Evolutionary conservation across 2,329 filamentous ascomycete species (phyloP), one percentile per base, ranked within the genome.

Genomic region (Aspergillus carbonarius): DNA sequence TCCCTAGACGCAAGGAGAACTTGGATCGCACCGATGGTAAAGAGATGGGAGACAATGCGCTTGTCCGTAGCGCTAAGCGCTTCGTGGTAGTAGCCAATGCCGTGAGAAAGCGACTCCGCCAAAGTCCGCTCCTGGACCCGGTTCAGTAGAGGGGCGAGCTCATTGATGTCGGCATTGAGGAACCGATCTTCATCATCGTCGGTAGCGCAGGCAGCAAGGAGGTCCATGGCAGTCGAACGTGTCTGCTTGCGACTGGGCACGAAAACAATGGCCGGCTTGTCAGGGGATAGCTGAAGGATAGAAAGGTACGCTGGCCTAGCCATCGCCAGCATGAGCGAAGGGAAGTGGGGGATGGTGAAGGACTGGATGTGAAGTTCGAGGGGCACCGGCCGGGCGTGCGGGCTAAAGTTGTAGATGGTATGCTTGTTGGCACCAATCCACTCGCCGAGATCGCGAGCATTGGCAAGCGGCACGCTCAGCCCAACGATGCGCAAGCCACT

Each of bases 341-440:
- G 96, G 79, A 96, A 97, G 72, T 99, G 96, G 48, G 96, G 92
- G 60, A 96, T 96, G 27, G 88, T 91, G 78, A 95, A 99, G 1
- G 93, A 93, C 76, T 99, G 95, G 49, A 99, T 89, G 72, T 97
- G 92, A 58, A 99, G 85, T 74, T 98, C 93, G 32, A 99, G 80
- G 20, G 93, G 93, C 17, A 97, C 87, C 1, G 92, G 90, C 57
- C 96, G 88, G 61, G 93, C 88, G 70, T 93, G 89, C 2, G 95
- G 95, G 68, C 92, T 96, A 80, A 99, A 99, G 79, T 99, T 99
- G 83, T 93, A 99, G 63, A 96, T 96, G 50, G 95, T 96, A 73
- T 99, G 95, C 80, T 97, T 98, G 75, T 88, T 96, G 7, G 93
- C 95, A 65, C 96, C 95, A 66, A 99, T 92, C 95, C 95, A 99